phyloP scores from a whole-genome alignment of 1,284 basidiomycete genomes.

The Rhodotorula sp. region DNA sequence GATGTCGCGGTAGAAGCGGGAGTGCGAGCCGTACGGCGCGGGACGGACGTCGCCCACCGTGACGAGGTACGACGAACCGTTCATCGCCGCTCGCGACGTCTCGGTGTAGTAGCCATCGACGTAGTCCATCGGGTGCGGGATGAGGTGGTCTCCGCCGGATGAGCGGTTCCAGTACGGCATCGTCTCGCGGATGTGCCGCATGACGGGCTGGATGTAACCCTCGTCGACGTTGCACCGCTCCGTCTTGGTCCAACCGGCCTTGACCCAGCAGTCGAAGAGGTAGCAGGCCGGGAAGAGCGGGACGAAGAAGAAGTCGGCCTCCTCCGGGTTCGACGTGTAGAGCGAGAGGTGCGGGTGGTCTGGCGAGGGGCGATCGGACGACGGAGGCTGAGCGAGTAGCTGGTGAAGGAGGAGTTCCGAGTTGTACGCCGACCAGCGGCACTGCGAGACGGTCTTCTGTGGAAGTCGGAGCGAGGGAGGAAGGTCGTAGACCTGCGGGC shows the following conservation, averaged over 20 bases:
- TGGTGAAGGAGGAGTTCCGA: constrained; percentile 30
- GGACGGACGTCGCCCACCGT: constrained; percentile 32
- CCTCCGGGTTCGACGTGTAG: constrained; percentile 16
- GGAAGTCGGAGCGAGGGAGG: constrained; percentile 24
- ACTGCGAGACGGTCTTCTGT: constrained; percentile 16
- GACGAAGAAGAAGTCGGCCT: constrained; percentile 35
- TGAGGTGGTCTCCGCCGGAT: constrained; percentile 27
- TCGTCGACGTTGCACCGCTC: constrained; percentile 32
- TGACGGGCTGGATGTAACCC: constrained; percentile 26
- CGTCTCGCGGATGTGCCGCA: constrained; percentile 16
- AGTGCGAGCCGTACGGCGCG: constrained; percentile 21
- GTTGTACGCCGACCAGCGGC: constrained; percentile 41
- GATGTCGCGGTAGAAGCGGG: constrained; percentile 26
- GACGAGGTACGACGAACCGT: constrained; percentile 32
- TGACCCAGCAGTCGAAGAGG: constrained; percentile 38
- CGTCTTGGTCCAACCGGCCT: constrained; percentile 29
- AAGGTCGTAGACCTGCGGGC: constrained; percentile 27
- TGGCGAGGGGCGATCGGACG: background rate
- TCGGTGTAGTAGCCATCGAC: constrained; percentile 36
- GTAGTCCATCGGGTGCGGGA: constrained; percentile 33
- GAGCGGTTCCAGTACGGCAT: constrained; percentile 15
- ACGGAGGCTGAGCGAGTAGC: constrained; percentile 3
- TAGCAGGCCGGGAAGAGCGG: constrained; percentile 37
- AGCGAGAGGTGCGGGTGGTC: background rate
- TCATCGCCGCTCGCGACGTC: constrained; percentile 24